These are phyloP conservation scores for Cyberlindnera maritima DNA, from an alignment of 805 yeast species.

Conservation along the genomic window DNA sequence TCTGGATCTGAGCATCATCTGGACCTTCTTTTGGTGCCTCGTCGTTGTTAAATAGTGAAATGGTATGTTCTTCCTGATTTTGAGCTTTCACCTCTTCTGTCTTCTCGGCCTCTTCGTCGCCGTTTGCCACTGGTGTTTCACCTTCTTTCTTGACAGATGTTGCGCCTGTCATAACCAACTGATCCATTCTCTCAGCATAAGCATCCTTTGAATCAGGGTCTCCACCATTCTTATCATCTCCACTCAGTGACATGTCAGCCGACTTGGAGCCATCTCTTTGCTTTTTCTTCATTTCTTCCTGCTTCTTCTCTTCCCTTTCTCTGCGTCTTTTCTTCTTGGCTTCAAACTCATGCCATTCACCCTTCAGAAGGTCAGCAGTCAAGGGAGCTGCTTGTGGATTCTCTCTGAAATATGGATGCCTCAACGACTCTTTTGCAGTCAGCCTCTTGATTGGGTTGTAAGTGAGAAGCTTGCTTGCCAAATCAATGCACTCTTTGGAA, in stretches of 20 bases:
- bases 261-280: conserved; percentile 6
- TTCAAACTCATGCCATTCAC: conserved; percentile 98
- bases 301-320: conserved; percentile 25
- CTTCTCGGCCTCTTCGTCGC: neutral
- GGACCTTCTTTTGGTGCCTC: no score
- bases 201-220: conserved; percentile 1
- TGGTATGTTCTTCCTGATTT: no score
- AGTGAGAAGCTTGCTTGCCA: conserved; percentile 60
- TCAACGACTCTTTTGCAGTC: conserved; percentile 66
- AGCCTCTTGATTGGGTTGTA: conserved; percentile 70
- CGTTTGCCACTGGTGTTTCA: neutral
- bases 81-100: neutral
- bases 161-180: neutral
- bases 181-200: neutral
- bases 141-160: neutral
- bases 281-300: conserved; percentile 17
- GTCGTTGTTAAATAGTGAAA: no score
- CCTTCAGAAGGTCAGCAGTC: conserved; percentile 50
- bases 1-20: no score
- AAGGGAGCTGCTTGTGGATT: conserved; percentile 66
- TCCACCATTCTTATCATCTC: conserved; percentile 2
- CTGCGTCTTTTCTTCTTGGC: conserved; percentile 63
- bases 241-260: conserved; percentile 1
- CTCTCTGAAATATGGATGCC: conserved; percentile 66
- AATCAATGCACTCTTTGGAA: conserved; percentile 55